Base-by-base conservation (phyloP, 179 eudicot genomes). In the Carnegiea gigantea region DNA sequence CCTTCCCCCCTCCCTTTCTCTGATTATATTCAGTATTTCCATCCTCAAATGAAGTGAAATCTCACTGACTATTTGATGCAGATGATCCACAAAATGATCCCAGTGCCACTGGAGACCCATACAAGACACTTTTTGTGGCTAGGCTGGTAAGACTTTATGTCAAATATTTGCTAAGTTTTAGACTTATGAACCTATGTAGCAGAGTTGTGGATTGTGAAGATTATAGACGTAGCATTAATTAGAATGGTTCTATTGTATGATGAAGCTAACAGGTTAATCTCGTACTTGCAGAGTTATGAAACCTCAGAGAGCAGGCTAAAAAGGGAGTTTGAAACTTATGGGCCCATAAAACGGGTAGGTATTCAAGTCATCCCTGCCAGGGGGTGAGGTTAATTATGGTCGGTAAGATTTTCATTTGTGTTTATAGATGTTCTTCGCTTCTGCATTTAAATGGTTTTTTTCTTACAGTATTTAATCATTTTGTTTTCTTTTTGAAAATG, bases 291-390 rank as follows among this genome's bases (percentile, higher is more conserved):
- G 99, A 95, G 88, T 80, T 93, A 91, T 81, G 99, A 97, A 88
- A 97, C 98, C 73, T 88, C 98, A n/a, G 99, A 95, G 86, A 91
- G 98, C 92, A 90, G 91, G 88, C 87, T 97, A 84, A 97, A 95
- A 92, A 92, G 98, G 93, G 99, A 97, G 95, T 97, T 97, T 89
- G 99, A 97, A 90, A 92, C 98, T 73, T 97, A 97, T 87, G 99
- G 99, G 77, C 97, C 99, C 53, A 95, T 97, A 88, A 97, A 97
- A 84, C 93, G 93, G 99, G 99, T 97, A 97, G 90, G 99, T 97
- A 89, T 90, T 87, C 51, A 76, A 85, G 88, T 88, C 88, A 81
- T 83, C 86, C 88, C 85, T 81, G 70, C 84, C 76, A 73, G 88
- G 91, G 90, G 89, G 89, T 90, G 88, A 73, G 91, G 94, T 93